These are phyloP conservation scores for Zalaria sp. DNA, from an alignment of 2,329 filamentous ascomycete genomes.

Conservation along the genomic window DNA sequence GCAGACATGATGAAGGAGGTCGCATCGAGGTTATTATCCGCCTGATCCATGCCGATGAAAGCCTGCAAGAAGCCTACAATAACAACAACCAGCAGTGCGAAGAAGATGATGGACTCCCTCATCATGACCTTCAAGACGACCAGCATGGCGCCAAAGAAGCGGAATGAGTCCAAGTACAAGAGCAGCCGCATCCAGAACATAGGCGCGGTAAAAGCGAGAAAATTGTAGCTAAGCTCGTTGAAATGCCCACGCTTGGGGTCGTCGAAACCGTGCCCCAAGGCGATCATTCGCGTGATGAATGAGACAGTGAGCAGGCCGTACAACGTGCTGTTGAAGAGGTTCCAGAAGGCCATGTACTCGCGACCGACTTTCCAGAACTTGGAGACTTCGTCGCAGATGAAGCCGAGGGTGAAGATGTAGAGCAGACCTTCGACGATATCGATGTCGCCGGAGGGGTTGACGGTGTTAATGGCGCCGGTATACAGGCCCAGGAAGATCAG, in stretches of 20 bases:
- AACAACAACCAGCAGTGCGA: constrained; percentile 74
- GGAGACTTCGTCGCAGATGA: constrained; percentile 70
- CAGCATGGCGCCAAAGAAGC: constrained; percentile 96
- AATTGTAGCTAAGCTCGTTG: constrained; percentile 82
- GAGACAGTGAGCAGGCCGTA: constrained; percentile 69
- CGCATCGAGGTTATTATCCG: constrained; percentile 50
- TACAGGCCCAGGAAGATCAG: constrained; percentile 73
- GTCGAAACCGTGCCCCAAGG: constrained; percentile 46
- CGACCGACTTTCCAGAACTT: constrained; percentile 93
- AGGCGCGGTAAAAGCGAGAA: constrained; percentile 81
- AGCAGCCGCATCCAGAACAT: constrained; percentile 95
- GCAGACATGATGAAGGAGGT: constrained; percentile 61
- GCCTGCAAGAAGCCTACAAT: constrained; percentile 81
- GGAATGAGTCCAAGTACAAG: constrained; percentile 82
- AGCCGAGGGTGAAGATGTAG: constrained; percentile 84
- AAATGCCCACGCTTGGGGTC: constrained; percentile 42
- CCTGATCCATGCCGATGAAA: constrained; percentile 80
- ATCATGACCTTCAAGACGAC: constrained; percentile 72
- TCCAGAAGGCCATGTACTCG: constrained; percentile 92
- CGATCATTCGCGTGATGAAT: constrained; percentile 65
- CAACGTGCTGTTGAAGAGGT: constrained; percentile 76
- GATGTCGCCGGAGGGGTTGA: constrained; percentile 72
- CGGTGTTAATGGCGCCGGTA: constrained; percentile 83
- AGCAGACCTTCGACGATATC: constrained; percentile 73
- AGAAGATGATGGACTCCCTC: constrained; percentile 76